phyloP scores from a whole-genome alignment of 2,329 filamentous ascomycete genomes.

The Metarhizium anisopliae region DNA sequence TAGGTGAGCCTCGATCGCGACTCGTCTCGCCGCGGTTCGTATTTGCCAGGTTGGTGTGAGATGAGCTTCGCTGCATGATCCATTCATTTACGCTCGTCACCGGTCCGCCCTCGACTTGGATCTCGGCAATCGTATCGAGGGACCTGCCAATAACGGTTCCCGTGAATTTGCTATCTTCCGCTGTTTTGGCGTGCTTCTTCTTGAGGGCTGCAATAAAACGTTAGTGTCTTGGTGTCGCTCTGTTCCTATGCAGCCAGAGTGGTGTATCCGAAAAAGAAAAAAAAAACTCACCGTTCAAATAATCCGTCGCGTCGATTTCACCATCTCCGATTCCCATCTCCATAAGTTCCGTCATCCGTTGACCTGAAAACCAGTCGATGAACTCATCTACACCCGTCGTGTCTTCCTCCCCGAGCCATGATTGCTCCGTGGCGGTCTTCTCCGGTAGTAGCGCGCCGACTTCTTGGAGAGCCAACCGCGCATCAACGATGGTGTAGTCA shows the following conservation, averaged over 20 bases:
- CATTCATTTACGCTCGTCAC: conserved; percentile 27
- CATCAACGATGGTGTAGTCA: conserved; percentile 53
- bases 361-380: conserved; percentile 67
- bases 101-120: conserved; percentile 69
- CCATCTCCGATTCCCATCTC: conserved; percentile 69
- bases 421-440: conserved; percentile 57
- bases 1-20: conserved; percentile 26
- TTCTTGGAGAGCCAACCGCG: conserved; percentile 78
- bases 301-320: conserved; percentile 57
- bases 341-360: conserved; percentile 69
- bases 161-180: conserved; percentile 76
- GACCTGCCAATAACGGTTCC: conserved; percentile 74
- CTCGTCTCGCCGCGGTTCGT: conserved; percentile 6
- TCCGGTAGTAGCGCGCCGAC: conserved; percentile 66
- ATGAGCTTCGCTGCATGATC: conserved; percentile 22
- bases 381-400: conserved; percentile 69
- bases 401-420: conserved; percentile 66
- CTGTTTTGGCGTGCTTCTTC: conserved; percentile 85
- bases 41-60: conserved; percentile 6
- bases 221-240: neutral
- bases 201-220: conserved; percentile 53
- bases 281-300: conserved; percentile 49
- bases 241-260: neutral
- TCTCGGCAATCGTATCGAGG: conserved; percentile 54
- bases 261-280: neutral